phyloP scores from a whole-genome alignment of 1,139 yeast genomes.

The Geotrichum fermentans region DNA sequence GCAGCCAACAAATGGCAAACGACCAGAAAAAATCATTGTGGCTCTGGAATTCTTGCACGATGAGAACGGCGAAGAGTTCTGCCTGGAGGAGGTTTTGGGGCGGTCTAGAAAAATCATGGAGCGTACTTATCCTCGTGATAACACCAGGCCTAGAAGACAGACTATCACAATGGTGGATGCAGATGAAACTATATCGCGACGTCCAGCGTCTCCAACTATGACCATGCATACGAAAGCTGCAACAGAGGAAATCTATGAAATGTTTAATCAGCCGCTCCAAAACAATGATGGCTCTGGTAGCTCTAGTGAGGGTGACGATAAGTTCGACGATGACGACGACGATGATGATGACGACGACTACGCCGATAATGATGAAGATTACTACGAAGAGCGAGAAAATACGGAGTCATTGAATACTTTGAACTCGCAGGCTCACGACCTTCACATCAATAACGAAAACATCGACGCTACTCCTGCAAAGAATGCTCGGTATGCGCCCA shows the following conservation, averaged over 20 bases:
- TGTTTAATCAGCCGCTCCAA: constrained; percentile 66
- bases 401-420: constrained; percentile 5
- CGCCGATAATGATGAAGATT: constrained; percentile 11
- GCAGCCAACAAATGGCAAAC: constrained; percentile 37
- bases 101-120: constrained; percentile 33
- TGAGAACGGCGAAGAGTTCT: constrained; percentile 47
- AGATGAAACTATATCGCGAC: constrained; percentile 20
- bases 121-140: constrained; percentile 2
- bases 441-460: constrained; percentile 13
- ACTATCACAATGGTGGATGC: constrained; percentile 18
- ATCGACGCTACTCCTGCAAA: constrained; percentile 10
- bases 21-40: constrained; percentile 59
- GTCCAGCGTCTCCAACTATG: constrained; percentile 56
- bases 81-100: constrained; percentile 62
- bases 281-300: background rate
- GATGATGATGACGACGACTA: constrained; percentile 16
- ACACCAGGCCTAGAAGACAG: constrained; percentile 25
- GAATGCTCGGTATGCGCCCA: constrained; percentile 9
- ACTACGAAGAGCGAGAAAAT: constrained; percentile 12
- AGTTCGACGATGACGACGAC: constrained; percentile 13
- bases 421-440: constrained; percentile 13
- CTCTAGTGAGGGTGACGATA: constrained; percentile 6
- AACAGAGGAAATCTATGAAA: constrained; percentile 63
- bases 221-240: constrained; percentile 76
- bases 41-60: constrained; percentile 44